phyloP scores from a whole-genome alignment of 2,329 filamentous ascomycete genomes.

The Tolypocladium paradoxum region DNA sequence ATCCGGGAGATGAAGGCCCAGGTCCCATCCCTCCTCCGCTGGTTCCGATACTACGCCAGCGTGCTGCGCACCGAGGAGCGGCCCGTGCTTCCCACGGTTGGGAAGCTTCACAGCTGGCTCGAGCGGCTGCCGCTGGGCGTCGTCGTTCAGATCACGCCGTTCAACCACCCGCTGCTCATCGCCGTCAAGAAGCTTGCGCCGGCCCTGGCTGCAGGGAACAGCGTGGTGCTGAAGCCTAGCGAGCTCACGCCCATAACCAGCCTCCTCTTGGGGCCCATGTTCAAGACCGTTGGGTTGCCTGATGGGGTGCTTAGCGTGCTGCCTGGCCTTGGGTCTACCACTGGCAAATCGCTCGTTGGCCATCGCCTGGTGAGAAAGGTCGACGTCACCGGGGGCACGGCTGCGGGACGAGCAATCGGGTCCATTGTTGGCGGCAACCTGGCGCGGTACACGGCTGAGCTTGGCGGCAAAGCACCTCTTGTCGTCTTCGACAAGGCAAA shows the following conservation, averaged over 20 bases:
- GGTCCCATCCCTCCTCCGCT: conserved; percentile 52
- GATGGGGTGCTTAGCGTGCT: conserved; percentile 58
- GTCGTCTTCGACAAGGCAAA: conserved; percentile 57
- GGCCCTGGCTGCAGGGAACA: conserved; percentile 48
- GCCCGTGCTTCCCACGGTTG: conserved; percentile 52
- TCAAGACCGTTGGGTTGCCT: conserved; percentile 58
- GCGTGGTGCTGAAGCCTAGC: conserved; percentile 49
- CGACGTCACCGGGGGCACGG: conserved; percentile 65
- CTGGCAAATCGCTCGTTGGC: conserved; percentile 41
- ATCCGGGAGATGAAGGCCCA: conserved; percentile 62
- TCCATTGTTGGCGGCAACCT: conserved; percentile 55
- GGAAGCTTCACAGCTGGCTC: conserved; percentile 47
- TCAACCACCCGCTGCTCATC: conserved; percentile 48
- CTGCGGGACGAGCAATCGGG: conserved; percentile 58
- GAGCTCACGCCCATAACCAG: conserved; percentile 52
- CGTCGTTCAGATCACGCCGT: conserved; percentile 45
- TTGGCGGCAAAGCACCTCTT: conserved; percentile 61
- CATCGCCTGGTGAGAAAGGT: conserved; percentile 51
- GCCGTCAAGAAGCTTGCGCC: conserved; percentile 51
- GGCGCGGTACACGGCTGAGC: conserved; percentile 59
- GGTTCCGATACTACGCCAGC: conserved; percentile 63
- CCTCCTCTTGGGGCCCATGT: conserved; percentile 46
- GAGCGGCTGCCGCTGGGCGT: conserved; percentile 47
- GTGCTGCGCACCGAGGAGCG: conserved; percentile 58
- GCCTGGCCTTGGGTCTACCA: conserved; percentile 40